These are phyloP conservation scores for Setaria viridis DNA, from an alignment of 202 grass and related monocot genomes.

Conservation along the genomic window DNA sequence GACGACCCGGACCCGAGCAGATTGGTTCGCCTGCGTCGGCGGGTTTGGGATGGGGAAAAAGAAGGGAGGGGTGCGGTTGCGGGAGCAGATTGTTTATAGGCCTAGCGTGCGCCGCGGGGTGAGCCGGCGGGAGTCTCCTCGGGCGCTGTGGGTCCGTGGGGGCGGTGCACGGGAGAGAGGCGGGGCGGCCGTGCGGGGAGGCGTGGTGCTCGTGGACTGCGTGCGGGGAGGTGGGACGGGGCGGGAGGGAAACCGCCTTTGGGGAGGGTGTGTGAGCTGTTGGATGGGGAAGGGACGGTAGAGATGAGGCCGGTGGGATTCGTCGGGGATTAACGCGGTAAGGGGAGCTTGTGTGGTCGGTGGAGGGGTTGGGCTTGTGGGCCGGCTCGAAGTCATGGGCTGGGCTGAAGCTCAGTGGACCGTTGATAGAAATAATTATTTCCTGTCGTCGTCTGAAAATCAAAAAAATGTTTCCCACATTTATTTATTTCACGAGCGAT, in stretches of 20 bases:
- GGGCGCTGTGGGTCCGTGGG: constrained; percentile 6
- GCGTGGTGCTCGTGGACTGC: constrained; percentile 1
- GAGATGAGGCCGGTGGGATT: not conserved
- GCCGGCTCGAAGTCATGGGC: not conserved
- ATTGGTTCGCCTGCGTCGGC: constrained; percentile 19
- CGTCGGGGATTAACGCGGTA: not conserved
- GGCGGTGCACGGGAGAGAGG: not conserved
- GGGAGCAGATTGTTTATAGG: constrained; percentile 50
- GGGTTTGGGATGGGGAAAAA: not conserved
- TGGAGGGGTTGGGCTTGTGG: not conserved
- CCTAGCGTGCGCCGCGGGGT: constrained; percentile 23
- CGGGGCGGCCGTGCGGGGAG: not conserved
- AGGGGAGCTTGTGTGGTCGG: not conserved
- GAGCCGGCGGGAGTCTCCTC: not conserved
- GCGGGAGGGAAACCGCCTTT: not conserved
- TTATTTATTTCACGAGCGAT: too few species aligned
- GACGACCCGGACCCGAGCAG: not conserved
- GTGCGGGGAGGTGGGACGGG: not conserved
- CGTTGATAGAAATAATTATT: not conserved
- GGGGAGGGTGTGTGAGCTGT: not conserved
- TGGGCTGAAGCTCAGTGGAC: not conserved
- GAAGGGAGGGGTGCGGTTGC: not conserved
- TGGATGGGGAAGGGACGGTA: not conserved
- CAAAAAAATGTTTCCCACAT: too few species aligned
- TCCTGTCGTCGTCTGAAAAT: too few species aligned